Evolutionary conservation across 495 filamentous ascomycete genomes (phyloP), one percentile per base, ranked within the genome.

Genomic region (Trichoderma gamsii): DNA sequence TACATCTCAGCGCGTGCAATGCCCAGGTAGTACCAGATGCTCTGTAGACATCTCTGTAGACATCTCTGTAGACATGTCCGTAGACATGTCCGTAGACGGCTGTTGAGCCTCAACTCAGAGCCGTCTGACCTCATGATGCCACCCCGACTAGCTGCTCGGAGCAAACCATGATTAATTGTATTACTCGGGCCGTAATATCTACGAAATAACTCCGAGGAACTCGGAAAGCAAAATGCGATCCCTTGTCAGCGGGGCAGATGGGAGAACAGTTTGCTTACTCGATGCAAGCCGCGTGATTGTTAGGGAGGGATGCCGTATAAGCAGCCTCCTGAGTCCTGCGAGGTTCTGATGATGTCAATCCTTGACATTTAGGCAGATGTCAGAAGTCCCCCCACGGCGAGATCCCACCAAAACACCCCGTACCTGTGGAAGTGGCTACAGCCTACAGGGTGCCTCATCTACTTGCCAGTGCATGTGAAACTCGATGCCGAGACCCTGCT

Each of bases 1-100:
- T 86, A 92, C 89, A 93, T 89, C 72, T 74, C 38, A 32, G 52
- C 63, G 41, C 35, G 35, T 18, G 66, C 65, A 41, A 9, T 63
- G 38, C 21, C 46, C 68, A 29, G 29, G 29, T 29, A 41, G 63
- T 63, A 51, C 23, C 35, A 63, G 49, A 11, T 5, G n/a, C 41
- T 64, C n/a, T 27, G 27, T 16, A 38, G 35, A 18, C 41, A 7
- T 38, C 3, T 52, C 21, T 25, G 49, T 21, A 11, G 49, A 38
- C 21, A n/a, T n/a, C n/a, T n/a, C n/a, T n/a, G n/a, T n/a, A n/a
- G n/a, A n/a, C n/a, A n/a, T n/a, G n/a, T 64, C n/a, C 16, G 27
- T 16, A 38, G 35, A 18, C 41, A 7, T 38, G 4, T 52, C 21
- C 21, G 49, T 21, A 11, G 49, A 38, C 21, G n/a, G 49, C 49